Evolutionary conservation across 345 rosid genomes (phyloP), one percentile per base, ranked within the genome.

Genomic region (Turnera subulata): DNA sequence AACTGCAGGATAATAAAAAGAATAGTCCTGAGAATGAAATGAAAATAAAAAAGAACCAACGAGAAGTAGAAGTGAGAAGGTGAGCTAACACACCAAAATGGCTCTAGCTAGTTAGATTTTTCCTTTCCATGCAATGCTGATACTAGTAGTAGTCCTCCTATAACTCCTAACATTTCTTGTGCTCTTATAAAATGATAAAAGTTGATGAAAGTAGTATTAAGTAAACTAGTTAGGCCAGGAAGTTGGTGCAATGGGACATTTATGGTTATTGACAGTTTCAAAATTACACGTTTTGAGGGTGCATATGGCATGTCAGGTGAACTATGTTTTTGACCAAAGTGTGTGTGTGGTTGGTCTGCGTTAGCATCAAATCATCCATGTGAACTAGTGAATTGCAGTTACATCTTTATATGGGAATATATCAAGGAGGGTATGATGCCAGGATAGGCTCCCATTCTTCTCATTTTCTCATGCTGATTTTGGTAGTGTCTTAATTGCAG

Each of bases 81-180:
- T 56, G 64, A 66, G 63, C 67, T 56, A 65, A 56, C 76, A 50
- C 71, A 66, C 60, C 70, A 50, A 61, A 60, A 62, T 15, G 9
- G 52, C 53, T 26, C 56, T 49, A 39, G n/a, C n/a, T n/a, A n/a
- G n/a, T n/a, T n/a, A n/a, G n/a, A n/a, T n/a, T n/a, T n/a, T n/a
- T n/a, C n/a, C n/a, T n/a, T n/a, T n/a, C n/a, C n/a, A n/a, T n/a
- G n/a, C n/a, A n/a, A n/a, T n/a, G n/a, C n/a, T n/a, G n/a, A n/a
- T n/a, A n/a, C n/a, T n/a, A n/a, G n/a, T n/a, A n/a, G n/a, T n/a
- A n/a, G n/a, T n/a, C n/a, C n/a, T n/a, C n/a, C n/a, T n/a, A n/a
- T n/a, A n/a, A n/a, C n/a, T n/a, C n/a, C n/a, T n/a, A n/a, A n/a
- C n/a, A n/a, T n/a, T n/a, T n/a, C n/a, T n/a, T n/a, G n/a, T n/a